Conservation (phyloP, 1,284 basidiomycete genomes). For the Cryptococcus sp. region DNA sequence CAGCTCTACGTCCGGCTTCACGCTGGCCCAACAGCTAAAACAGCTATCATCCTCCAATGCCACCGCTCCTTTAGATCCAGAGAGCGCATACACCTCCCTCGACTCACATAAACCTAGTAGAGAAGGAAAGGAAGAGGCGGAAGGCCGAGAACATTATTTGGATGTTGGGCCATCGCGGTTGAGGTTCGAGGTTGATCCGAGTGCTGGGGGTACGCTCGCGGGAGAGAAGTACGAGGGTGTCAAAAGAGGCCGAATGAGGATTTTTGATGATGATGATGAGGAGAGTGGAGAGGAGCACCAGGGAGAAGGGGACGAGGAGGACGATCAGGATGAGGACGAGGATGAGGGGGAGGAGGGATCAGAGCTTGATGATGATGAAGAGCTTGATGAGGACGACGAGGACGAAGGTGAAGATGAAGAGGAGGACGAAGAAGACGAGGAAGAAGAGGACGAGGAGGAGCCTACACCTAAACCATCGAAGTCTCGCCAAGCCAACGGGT, state of each 20-base stretch:
- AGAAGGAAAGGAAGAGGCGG: constrained; percentile 23
- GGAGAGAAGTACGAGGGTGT: constrained; percentile 70
- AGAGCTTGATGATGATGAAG: constrained; percentile 42
- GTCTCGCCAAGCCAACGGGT: constrained; percentile 11
- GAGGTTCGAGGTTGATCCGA: constrained; percentile 63
- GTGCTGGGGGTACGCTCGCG: constrained; percentile 44
- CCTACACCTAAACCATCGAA: constrained; percentile 32
- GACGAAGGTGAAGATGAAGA: constrained; percentile 57
- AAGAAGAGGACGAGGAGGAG: constrained; percentile 53
- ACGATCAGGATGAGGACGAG: constrained; percentile 57
- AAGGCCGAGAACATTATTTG: constrained; percentile 72
- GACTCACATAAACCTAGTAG: constrained; percentile 23
- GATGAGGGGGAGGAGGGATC: constrained; percentile 60
- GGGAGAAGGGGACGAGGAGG: constrained; percentile 32
- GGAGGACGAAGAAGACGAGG: constrained; percentile 54
- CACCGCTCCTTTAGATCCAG: constrained; percentile 67
- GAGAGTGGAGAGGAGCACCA: constrained; percentile 26
- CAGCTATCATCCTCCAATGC: constrained; percentile 57
- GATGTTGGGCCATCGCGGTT: constrained; percentile 75
- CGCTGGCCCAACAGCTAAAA: constrained; percentile 79
- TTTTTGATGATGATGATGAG: constrained; percentile 56
- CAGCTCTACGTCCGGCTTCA: constrained; percentile 30
- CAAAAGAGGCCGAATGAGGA: constrained; percentile 64
- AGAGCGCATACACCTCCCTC: constrained; percentile 60
- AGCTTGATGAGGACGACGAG: constrained; percentile 49